Conservation (phyloP, 352 stramenopile species). For the Phytophthora europaea region DNA sequence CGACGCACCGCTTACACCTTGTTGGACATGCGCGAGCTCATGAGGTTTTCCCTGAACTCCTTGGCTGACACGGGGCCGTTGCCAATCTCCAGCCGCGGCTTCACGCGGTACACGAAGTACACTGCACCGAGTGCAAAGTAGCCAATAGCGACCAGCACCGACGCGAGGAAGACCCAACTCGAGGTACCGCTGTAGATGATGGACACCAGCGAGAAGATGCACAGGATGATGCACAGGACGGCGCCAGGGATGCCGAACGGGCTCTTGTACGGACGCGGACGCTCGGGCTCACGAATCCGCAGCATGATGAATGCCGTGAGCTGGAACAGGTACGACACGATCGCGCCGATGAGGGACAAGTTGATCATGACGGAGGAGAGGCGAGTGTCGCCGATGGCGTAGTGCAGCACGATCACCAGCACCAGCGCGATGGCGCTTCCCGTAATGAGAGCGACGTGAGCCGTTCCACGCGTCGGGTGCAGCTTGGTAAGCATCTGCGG, state of each 20-base stretch:
- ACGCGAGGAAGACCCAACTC: conserved; percentile 51
- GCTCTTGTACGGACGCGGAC: conserved; percentile 56
- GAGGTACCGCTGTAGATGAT: conserved; percentile 31
- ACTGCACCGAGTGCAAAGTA: conserved; percentile 54
- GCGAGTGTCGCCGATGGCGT: conserved; percentile 57
- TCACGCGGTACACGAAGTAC: conserved; percentile 49
- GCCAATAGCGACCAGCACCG: conserved; percentile 47
- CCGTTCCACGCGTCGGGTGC: conserved; percentile 51
- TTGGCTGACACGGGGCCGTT: conserved; percentile 36
- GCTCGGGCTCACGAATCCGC: conserved; percentile 52
- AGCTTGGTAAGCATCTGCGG: conserved; percentile 54
- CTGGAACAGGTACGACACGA: conserved; percentile 71
- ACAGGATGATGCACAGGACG: conserved; percentile 51
- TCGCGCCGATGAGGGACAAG: conserved; percentile 61
- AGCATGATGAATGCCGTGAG: conserved; percentile 60
- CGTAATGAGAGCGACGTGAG: conserved; percentile 53
- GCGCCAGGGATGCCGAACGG: conserved; percentile 60
- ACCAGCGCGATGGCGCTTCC: conserved; percentile 50
- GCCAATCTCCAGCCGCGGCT: conserved; percentile 38
- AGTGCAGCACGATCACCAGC: conserved; percentile 57
- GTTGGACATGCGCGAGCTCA: conserved; percentile 39
- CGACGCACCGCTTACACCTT: conserved; percentile 27
- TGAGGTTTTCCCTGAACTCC: conserved; percentile 52
- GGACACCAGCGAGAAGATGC: conserved; percentile 42
- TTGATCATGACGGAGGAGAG: conserved; percentile 73